Percentiles rank a stretch among this genome's conserved stretches.
Evolutionary conservation across 225 moss, liverwort and hornwort species (phyloP).

Genomic region (Antitrichia curtipendula): DNA sequence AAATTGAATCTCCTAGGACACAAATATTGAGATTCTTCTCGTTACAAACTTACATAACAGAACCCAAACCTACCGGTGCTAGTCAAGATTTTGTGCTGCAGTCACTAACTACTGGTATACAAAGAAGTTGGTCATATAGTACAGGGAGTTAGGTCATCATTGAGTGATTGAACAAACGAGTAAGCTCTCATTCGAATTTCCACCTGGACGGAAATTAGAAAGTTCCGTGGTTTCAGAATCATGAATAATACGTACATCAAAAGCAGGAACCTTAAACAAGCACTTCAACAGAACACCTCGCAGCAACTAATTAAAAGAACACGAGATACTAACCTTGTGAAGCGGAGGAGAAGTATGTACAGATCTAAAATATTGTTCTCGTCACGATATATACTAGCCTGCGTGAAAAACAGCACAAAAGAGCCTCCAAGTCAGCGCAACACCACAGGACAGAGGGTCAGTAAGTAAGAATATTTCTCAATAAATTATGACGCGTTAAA

Average conservation of each 20-base stretch:
- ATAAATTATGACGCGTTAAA: neutral
- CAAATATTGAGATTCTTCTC: neutral
- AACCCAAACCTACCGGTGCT: neutral
- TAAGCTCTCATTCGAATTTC: neutral
- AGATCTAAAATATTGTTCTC: constrained; percentile 75
- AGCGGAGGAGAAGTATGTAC: constrained; percentile 77
- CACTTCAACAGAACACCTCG: neutral
- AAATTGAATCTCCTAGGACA: neutral
- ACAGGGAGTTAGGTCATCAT: neutral
- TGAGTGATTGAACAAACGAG: neutral
- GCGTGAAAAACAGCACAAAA: neutral
- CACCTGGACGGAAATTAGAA: neutral
- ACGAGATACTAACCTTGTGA: constrained; percentile 51
- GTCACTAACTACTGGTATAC: neutral
- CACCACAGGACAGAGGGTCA: neutral
- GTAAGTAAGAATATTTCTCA: neutral
- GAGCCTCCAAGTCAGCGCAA: neutral
- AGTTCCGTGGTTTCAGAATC: neutral
- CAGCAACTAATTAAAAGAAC: neutral
- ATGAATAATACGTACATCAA: neutral
- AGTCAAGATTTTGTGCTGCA: neutral
- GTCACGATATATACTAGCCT: constrained; percentile 91
- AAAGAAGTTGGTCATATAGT: neutral
- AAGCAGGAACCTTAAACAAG: neutral
- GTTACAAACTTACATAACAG: neutral